Percentiles rank a stretch among this genome's conserved stretches.
phyloP scores from a whole-genome alignment of 495 filamentous ascomycete species.

The Oidiodendron maius region DNA sequence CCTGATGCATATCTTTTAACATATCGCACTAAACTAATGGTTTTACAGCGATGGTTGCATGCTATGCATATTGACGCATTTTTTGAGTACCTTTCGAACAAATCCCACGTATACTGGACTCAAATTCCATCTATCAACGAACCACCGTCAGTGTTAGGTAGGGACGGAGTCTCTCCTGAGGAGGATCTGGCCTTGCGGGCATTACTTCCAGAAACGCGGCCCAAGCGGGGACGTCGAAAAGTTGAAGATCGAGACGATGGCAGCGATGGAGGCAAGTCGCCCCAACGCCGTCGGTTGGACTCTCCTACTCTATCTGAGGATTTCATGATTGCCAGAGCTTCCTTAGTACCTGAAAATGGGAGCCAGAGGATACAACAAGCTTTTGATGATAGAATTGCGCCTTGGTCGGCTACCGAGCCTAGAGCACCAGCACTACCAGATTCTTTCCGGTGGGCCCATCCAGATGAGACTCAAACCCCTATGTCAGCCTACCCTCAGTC shows the following conservation, averaged over 20 bases:
- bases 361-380: conserved; percentile 32
- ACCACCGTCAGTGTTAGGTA: conserved; percentile 57
- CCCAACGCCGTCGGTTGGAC: conserved; percentile 55
- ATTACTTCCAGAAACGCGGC: conserved; percentile 82
- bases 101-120: conserved; percentile 76
- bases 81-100: conserved; percentile 83
- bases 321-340: conserved; percentile 31
- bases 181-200: conserved; percentile 91
- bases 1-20: no score
- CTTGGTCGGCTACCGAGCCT: conserved; percentile 29
- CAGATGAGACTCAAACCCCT: conserved; percentile 44
- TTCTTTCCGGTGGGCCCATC: conserved; percentile 22
- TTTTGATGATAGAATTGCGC: conserved; percentile 15
- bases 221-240: conserved; percentile 80
- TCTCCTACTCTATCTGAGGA: conserved; percentile 59
- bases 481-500: conserved; percentile 71
- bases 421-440: conserved; percentile 25
- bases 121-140: conserved; percentile 63
- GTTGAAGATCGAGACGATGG: conserved; percentile 67
- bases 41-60: conserved; percentile 84
- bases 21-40: no score
- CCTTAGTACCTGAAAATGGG: conserved; percentile 7
- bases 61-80: conserved; percentile 97
- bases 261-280: conserved; percentile 38
- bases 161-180: conserved; percentile 84